Conservation (phyloP, 2,329 filamentous ascomycete genomes). For the Orbilia javanica region DNA sequence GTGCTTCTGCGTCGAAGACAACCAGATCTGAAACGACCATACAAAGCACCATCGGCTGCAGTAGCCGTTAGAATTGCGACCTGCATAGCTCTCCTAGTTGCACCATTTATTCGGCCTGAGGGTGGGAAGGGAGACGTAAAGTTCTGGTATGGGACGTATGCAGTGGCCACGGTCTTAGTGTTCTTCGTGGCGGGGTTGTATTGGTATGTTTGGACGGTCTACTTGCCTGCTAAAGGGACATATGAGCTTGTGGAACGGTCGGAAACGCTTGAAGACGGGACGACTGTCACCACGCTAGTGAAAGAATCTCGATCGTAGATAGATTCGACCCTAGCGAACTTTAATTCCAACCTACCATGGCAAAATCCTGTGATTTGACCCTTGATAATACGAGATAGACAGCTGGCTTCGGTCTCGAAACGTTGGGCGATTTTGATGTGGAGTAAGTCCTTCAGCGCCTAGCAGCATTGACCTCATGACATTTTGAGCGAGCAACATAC, state of each 20-base stretch:
- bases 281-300: conserved; percentile 73
- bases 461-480: too few relatives aligned
- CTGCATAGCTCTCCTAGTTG: conserved; percentile 44
- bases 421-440: too few relatives aligned
- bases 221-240: conserved; percentile 72
- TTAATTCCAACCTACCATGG: too few relatives aligned
- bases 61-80: conserved; percentile 64
- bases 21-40: conserved; percentile 63
- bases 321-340: too few relatives aligned
- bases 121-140: conserved; percentile 49
- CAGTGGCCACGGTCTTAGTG: conserved; percentile 25
- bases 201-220: conserved; percentile 76
- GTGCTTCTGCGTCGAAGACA: conserved; percentile 71
- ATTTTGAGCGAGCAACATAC: too few relatives aligned
- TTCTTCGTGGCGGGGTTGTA: conserved; percentile 73
- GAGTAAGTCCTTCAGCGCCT: too few relatives aligned
- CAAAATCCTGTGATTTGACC: too few relatives aligned
- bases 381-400: too few relatives aligned
- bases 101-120: conserved; percentile 42
- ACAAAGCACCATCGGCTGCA: conserved; percentile 69
- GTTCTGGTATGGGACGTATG: conserved; percentile 57
- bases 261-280: conserved; percentile 75
- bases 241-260: conserved; percentile 75
- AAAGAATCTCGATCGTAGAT: conserved; percentile 46
- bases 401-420: too few relatives aligned